phyloP scores from a whole-genome alignment of 148 eudicot genomes.

The Arbutus unedo region DNA sequence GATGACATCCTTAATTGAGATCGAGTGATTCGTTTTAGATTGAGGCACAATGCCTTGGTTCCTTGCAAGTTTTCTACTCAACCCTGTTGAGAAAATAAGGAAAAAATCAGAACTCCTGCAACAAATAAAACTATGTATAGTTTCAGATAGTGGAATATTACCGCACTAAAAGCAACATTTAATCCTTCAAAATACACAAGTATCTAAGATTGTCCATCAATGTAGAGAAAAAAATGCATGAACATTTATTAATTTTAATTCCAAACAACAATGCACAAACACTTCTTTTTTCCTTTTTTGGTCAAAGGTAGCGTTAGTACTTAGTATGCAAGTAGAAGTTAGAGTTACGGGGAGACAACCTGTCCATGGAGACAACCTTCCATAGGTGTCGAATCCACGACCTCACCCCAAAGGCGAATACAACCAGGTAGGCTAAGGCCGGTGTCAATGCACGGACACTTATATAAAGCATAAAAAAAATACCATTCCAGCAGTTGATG shows the following conservation, averaged over 20 bases:
- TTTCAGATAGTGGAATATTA: background rate
- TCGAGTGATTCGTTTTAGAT: constrained; percentile 36
- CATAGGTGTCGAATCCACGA: too few relatives aligned
- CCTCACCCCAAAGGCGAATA: too few relatives aligned
- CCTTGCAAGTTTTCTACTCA: constrained; percentile 38
- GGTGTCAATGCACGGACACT: too few relatives aligned
- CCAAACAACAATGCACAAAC: too few relatives aligned
- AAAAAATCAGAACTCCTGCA: background rate
- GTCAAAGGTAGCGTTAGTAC: too few relatives aligned
- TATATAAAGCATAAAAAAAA: too few relatives aligned
- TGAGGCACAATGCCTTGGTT: constrained; percentile 34
- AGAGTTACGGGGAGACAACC: too few relatives aligned
- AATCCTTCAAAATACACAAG: background rate
- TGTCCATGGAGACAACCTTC: too few relatives aligned
- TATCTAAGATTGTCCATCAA: background rate
- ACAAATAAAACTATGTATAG: background rate
- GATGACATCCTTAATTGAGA: constrained; percentile 76
- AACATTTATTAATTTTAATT: background rate
- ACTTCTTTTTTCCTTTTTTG: too few relatives aligned
- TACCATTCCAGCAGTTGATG: background rate
- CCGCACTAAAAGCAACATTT: background rate
- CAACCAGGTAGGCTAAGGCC: too few relatives aligned
- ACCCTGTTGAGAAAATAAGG: constrained; percentile 32
- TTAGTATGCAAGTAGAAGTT: too few relatives aligned
- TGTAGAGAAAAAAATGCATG: background rate